Evolutionary conservation across 192 early-diverging fungal genomes (phyloP).

Genomic region (Entrophospora sp.): DNA sequence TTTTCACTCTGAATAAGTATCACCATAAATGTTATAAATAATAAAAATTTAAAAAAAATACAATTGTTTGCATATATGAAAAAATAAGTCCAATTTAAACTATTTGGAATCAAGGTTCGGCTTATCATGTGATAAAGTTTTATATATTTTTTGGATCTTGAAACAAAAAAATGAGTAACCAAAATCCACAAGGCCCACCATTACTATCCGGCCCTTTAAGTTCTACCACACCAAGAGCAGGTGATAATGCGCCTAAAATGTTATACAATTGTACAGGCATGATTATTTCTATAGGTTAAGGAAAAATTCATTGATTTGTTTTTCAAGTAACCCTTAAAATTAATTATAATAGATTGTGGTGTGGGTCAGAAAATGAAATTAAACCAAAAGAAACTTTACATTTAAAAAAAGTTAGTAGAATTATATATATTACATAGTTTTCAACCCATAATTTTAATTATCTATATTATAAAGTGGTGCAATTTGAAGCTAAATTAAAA

Average conservation of each 20-base stretch:
- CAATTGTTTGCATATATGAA: too few relatives aligned
- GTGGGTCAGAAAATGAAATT: conserved; percentile 82
- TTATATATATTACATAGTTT: conserved; percentile 66
- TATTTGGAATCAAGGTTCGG: too few relatives aligned
- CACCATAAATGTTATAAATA: too few relatives aligned
- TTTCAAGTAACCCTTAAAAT: not conserved
- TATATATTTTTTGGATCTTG: too few relatives aligned
- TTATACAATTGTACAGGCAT: conserved; percentile 3
- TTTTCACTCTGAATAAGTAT: too few relatives aligned
- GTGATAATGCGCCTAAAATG: conserved; percentile 4
- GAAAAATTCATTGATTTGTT: not conserved
- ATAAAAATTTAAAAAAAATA: too few relatives aligned
- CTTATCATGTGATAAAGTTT: too few relatives aligned
- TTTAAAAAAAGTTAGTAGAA: conserved; percentile 92
- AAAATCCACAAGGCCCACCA: conserved; percentile 3
- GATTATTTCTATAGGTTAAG: not conserved
- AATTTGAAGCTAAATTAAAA: conserved; percentile 15
- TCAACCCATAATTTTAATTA: not conserved
- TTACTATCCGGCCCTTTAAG: not conserved
- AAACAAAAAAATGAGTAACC: too few relatives aligned
- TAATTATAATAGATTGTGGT: conserved; percentile 63
- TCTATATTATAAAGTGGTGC: not conserved
- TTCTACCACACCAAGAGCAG: not conserved
- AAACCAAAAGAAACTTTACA: conserved; percentile 93
- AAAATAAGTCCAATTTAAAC: too few relatives aligned